phyloP scores from a whole-genome alignment of 2,329 filamentous ascomycete species.

The Diaporthe velutina region DNA sequence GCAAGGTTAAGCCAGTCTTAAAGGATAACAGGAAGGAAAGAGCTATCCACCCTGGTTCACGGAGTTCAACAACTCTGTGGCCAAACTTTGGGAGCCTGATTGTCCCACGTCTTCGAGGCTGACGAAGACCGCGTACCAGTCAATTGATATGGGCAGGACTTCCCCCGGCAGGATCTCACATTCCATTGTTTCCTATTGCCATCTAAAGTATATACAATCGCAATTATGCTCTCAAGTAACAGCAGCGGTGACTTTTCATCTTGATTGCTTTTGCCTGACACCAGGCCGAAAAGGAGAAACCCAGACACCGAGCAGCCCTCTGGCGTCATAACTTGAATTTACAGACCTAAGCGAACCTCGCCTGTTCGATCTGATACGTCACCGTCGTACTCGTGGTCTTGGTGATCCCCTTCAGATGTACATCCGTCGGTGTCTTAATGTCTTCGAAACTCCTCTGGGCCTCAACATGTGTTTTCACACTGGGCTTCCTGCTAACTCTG shows the following conservation, averaged over 20 bases:
- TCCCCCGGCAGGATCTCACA: too few species aligned
- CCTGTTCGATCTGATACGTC: slow-evolving; percentile 1
- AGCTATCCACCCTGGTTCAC: too few species aligned
- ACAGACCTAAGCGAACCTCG: not conserved
- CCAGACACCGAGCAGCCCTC: not conserved
- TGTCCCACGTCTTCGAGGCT: too few species aligned
- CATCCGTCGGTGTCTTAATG: not conserved
- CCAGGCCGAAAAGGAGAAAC: too few species aligned
- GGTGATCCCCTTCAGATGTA: not conserved
- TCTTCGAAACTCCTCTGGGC: slow-evolving; percentile 12
- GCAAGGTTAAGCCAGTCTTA: too few species aligned
- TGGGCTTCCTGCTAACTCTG: not conserved
- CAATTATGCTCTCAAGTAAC: not conserved
- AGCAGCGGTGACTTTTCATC: not conserved
- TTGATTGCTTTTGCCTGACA: not conserved
- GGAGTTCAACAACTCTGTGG: too few species aligned
- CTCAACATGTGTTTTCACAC: not conserved
- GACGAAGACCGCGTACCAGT: not conserved
- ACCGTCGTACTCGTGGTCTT: slow-evolving; percentile 19
- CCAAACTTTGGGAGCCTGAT: too few species aligned
- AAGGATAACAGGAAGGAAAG: too few species aligned
- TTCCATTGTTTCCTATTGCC: not conserved
- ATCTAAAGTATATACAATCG: not conserved
- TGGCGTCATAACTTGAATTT: too few species aligned
- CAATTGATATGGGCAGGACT: too few species aligned